Base-by-base conservation (phyloP, 768 basidiomycete genomes). In the Chalciporus pseudorubinellus region DNA sequence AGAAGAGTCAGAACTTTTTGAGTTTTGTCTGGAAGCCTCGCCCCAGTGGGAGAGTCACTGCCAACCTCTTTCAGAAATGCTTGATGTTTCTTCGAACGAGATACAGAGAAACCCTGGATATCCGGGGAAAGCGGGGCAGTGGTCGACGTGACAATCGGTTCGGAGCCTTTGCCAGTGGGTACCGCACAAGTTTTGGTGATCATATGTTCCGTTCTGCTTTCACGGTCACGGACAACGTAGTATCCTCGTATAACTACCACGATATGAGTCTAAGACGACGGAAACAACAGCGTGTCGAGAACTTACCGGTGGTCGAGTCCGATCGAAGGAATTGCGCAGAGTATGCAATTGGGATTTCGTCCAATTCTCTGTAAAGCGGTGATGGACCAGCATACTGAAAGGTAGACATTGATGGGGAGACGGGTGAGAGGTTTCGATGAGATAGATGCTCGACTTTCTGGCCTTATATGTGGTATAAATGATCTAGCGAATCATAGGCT, bases 61-160 rank as follows among this genome's bases (percentile, higher is more conserved):
- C n/a, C n/a, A n/a, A n/a, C n/a, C 18, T 70, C 69, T 2, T 78
- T 73, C 24, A 85, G 69, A 21, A 79, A 57, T 0, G 77, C 83
- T 1, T 73, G 68, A 20, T 64, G 64, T 19, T 60, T 55, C 13
- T 69, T 69, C 10, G 67, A 71, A 0, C 73, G 69, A 6, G 81
- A 82, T 10, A 72, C 50, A 3, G 64, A 56, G n/a, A 73, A 70
- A 2, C 68, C 71, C 22, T 77, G 62, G 13, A 74, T 60, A 41
- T 77, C 74, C 6, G 47, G 33, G 2, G 60, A 43, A 18, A 52
- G 55, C 12, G 50, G 47, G 19, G 42, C 21, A 21, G 43, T 18
- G n/a, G 52, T 42, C 24, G 50, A 42, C 20, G 49, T 39, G 21
- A 48, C 13, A 12, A 51, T 13, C 1, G 44, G 14, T 13, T 46